Evolutionary conservation across 257 asterid species (phyloP), one percentile per base, ranked within the genome.

Genomic region (Nyctanthes arbortristis): DNA sequence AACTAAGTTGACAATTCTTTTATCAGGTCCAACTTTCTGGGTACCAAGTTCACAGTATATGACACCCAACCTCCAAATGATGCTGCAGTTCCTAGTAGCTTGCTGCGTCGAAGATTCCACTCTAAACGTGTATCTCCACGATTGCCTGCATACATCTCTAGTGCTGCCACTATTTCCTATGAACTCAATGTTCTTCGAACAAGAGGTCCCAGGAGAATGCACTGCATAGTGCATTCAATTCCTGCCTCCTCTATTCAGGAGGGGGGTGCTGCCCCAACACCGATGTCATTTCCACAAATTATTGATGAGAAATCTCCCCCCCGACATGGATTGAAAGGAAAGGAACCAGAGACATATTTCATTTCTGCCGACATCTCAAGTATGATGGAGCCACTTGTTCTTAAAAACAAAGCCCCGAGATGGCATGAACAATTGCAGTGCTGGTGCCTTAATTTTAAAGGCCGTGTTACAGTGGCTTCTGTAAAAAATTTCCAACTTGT

Each of bases 371-470:
- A 29, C 70, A 72, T 60, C 64, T 67, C 85, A 16, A 20, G 61
- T 24, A 61, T 79, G 2, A 63, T 76, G 3, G 89, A 77, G 68
- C 72, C 91, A 0, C 96, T 92, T 30, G 77, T 85, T 39, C 96
- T 92, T 5, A 86, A 84, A 52, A 92, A 92, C 83, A 92, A 92
- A 78, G 74, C 91, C 59, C 98, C 98, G 9, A 80, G 98, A 69
- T 92, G 98, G 98, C 98, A 92, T 65, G 98, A 92, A 60, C 97
- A 90, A 71, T 73, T 92, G 73, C 98, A 88, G 61, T 92, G 97
- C 84, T 92, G 97, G 98, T 92, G 98, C 84, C 64, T 92, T 16
- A 92, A 90, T 75, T 92, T 92, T 78, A 92, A 81, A 80, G 98
- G 98, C 43, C 89, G 98, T 20, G 98, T 92, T 2, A 90, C 98